Evolutionary conservation across 208 protist genomes (phyloP).

Genomic region (Leishmania arabica): DNA sequence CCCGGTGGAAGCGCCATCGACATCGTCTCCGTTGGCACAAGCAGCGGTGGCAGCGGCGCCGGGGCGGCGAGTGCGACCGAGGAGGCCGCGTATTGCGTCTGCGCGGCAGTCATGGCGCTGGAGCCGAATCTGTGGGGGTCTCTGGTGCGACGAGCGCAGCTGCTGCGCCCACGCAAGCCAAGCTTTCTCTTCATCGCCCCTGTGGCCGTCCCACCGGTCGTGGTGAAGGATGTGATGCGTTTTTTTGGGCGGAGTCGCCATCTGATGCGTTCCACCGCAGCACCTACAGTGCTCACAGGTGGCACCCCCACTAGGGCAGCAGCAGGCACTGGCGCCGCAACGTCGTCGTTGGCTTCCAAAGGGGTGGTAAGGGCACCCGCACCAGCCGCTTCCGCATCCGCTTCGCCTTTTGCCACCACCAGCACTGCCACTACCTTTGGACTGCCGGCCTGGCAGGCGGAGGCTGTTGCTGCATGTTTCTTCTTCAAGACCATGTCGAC

Average conservation of each 20-base stretch:
- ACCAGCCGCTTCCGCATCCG: background rate
- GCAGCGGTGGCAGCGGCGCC: slow-evolving; percentile 16
- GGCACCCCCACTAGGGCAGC: background rate
- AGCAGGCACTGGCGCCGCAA: background rate
- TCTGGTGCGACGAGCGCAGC: slow-evolving; percentile 39
- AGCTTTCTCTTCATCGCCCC: slow-evolving; percentile 47
- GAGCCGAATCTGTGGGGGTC: slow-evolving; percentile 52
- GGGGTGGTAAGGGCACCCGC: background rate
- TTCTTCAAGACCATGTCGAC: slow-evolving; percentile 42
- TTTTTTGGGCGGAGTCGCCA: slow-evolving; percentile 56
- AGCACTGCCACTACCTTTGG: background rate
- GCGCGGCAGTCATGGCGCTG: slow-evolving; percentile 41
- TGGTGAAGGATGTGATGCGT: slow-evolving; percentile 48
- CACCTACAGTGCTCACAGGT: background rate
- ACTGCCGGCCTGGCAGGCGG: slow-evolving; percentile 29
- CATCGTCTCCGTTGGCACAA: slow-evolving; percentile 21
- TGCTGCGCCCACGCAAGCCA: slow-evolving; percentile 46
- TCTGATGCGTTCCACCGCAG: slow-evolving; percentile 21
- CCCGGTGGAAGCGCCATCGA: slow-evolving; percentile 26
- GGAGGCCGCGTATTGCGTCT: slow-evolving; percentile 74
- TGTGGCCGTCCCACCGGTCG: slow-evolving; percentile 37
- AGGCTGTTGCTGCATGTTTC: slow-evolving; percentile 46
- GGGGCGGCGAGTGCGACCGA: slow-evolving; percentile 30
- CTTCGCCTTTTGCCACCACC: background rate
- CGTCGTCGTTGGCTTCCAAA: background rate